Conservation (phyloP, 106 monocot genomes). For the Phalaenopsis aphrodite region DNA sequence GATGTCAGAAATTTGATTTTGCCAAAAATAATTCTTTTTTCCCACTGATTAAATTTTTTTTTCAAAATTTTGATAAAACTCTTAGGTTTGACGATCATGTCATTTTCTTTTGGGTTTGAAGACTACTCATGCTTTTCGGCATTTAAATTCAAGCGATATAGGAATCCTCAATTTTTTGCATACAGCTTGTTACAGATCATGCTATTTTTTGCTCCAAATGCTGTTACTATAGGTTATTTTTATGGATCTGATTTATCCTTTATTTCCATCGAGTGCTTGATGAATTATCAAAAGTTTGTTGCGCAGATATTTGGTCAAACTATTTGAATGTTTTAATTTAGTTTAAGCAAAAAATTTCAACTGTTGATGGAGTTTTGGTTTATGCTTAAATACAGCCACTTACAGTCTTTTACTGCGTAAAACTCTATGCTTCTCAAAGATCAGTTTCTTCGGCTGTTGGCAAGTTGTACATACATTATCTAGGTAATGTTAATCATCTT, state of each 20-base stretch:
- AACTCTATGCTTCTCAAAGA: constrained; percentile 27
- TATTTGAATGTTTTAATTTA: neutral
- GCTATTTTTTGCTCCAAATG: too few species aligned
- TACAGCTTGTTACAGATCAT: too few species aligned
- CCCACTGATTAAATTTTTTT: too few species aligned
- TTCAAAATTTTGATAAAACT: too few species aligned
- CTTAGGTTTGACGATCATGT: too few species aligned
- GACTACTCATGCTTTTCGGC: too few species aligned
- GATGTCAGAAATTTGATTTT: too few species aligned
- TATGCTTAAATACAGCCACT: constrained; percentile 56
- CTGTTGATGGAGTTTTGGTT: neutral
- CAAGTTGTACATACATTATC: constrained; percentile 62
- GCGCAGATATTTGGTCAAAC: neutral
- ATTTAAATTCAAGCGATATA: too few species aligned
- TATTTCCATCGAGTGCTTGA: neutral
- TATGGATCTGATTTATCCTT: neutral
- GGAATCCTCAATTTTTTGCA: too few species aligned
- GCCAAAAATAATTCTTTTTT: too few species aligned
- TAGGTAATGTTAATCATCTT: constrained; percentile 40
- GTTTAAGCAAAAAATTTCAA: neutral
- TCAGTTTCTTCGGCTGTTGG: constrained; percentile 24
- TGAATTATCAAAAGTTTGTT: neutral
- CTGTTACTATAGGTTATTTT: neutral
- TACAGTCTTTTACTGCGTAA: constrained; percentile 71
- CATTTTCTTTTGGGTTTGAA: too few species aligned